These are phyloP conservation scores for Ustilago tritici DNA, from an alignment of 1,284 basidiomycete genomes.

Conservation along the genomic window DNA sequence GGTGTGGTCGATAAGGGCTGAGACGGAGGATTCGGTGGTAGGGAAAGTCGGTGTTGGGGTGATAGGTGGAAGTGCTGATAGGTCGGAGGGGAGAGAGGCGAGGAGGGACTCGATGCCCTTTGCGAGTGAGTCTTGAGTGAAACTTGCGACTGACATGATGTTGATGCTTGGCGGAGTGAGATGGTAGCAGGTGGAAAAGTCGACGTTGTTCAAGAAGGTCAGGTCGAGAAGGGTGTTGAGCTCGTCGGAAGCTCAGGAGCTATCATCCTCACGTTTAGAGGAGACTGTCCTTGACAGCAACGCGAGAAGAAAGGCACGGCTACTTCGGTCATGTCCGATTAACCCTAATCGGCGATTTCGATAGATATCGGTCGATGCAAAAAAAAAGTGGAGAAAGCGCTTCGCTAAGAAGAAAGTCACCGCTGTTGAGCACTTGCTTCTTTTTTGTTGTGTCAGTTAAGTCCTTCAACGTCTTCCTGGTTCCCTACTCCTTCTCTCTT, in stretches of 20 bases:
- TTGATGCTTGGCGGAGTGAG: not conserved
- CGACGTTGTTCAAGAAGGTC: not conserved
- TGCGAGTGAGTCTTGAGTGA: slow-evolving; percentile 30
- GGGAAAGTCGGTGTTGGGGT: slow-evolving; percentile 33
- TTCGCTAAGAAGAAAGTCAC: slow-evolving; percentile 8
- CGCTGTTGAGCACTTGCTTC: not conserved
- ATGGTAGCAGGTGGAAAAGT: not conserved
- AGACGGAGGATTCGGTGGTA: slow-evolving; percentile 35
- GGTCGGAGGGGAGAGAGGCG: slow-evolving; percentile 22
- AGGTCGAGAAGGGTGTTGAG: not conserved
- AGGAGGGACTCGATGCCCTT: slow-evolving; percentile 29
- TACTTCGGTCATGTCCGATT: slow-evolving; percentile 4
- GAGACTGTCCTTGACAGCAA: not conserved
- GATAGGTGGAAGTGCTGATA: slow-evolving; percentile 27
- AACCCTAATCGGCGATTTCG: slow-evolving; percentile 1
- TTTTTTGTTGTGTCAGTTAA: slow-evolving; percentile 8
- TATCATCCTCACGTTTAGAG: not conserved
- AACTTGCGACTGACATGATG: slow-evolving; percentile 9
- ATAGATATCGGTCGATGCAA: slow-evolving; percentile 5
- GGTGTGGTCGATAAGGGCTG: slow-evolving; percentile 64
- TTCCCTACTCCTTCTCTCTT: not conserved
- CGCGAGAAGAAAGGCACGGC: slow-evolving; percentile 7
- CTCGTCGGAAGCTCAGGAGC: slow-evolving; percentile 32
- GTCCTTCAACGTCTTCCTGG: not conserved
- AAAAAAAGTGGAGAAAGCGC: not conserved